Evolutionary conservation across 306 rosid species (phyloP), one percentile per base, ranked within the genome.

Genomic region (Corylus americana): DNA sequence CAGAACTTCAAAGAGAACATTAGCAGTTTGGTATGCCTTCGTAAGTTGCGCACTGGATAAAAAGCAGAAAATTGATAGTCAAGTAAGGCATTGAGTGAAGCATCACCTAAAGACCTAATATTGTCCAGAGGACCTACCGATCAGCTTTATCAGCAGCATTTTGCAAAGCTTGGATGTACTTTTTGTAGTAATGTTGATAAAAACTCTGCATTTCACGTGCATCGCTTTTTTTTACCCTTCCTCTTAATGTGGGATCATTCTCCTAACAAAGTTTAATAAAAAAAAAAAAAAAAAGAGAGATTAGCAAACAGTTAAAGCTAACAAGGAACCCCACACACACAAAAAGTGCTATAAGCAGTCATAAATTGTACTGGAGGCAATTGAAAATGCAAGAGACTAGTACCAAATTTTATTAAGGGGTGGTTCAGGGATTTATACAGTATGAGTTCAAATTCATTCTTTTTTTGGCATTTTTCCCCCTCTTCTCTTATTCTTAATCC

Each of bases 181-280:
- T 95, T 75, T 92, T 95, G 90, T 95, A 95, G 87, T 95, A 95
- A 79, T 91, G 98, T 82, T 92, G 98, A 83, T 95, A 95, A 86
- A 89, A 95, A 83, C 97, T 92, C 85, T 95, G 98, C 98, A 95
- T 92, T 90, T 95, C 98, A 31, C 97, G 98, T n/a, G 98, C 98
- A 87, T 95, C 98, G 79, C 98, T 95, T 84, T 92, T 90, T 83
- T 95, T 95, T 29, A 95, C 91, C 83, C 98, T 91, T 78, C 98
- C 98, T 85, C 86, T 93, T 79, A 95, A 82, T 35, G 98, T 95
- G 37, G 98, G 98, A 90, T 95, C 98, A 85, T 95, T 92, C 82
- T 95, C 98, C 98, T 95, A 82, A 44, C 58, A 79, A 66, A 81
- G 8, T 50, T 12, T 48, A 49, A 47, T 0, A 47, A 47, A 47